Base-by-base conservation (phyloP, 2,329 filamentous ascomycete genomes). In the Fusarium sp. region DNA sequence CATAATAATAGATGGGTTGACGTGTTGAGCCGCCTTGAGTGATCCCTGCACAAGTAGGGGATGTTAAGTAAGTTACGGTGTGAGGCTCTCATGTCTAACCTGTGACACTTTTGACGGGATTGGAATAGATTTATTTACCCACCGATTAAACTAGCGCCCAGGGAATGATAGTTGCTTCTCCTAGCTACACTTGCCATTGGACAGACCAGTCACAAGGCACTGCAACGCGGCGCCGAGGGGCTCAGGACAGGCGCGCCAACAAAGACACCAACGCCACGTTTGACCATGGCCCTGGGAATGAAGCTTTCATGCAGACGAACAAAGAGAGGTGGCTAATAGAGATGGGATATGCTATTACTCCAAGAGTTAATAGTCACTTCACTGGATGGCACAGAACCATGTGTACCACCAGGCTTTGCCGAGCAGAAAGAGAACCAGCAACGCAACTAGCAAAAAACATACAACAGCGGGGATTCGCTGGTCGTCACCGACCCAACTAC, bases 401-500 rank as follows among this genome's bases (percentile, higher is more conserved):
- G 31, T 11, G 12, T 12, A 33, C 5, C 31, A 33, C 5, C 31
- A 33, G 31, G 10, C 4, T 12, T 12, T 33, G 4, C 12, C 14
- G 6, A 35, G 5, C 6, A 35, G n/a, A 42, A 42, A 20, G 9
- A 42, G 6, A 6, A 6, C 17, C 5, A 20, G 38, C 38, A 42
- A 22, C 36, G 10, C 7, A 42, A 42, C 17, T 7, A 5, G n/a
- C 38, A 42, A 44, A 44, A 44, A 22, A 44, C 40, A 44, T 44
- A 44, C 40, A 44, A 44, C 40, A 44, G 40, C 40, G 20, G 40
- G 40, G 40, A 44, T 44, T 44, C 40, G 20, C 40, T 44, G 20
- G 40, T 44, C 40, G 40, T 44, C 40, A 44, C 40, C 40, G 40
- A 44, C 40, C 40, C 40, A 44, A 44, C 40, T 44, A 44, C 40